Base-by-base conservation (phyloP, 306 rosid genomes). In the Acacia crassicarpa region DNA sequence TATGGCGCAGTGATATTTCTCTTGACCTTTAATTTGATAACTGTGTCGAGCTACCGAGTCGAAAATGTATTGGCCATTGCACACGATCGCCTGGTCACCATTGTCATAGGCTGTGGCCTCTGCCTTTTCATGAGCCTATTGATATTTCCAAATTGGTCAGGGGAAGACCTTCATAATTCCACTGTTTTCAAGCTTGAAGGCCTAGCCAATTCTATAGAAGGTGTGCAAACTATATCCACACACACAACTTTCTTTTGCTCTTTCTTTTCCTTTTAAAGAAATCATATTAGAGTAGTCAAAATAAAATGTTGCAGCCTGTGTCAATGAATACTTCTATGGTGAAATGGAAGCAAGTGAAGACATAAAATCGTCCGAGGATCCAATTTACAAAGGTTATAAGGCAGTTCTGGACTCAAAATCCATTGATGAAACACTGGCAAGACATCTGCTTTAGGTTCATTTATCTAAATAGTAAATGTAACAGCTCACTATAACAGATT, bases 321-420 rank as follows among this genome's bases (percentile, higher is more conserved):
- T 92, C 33, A 84, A 86, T 80, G 98, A 89, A 71, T 95, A 95
- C 83, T 95, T 95, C 67, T 78, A 80, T 20, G 86, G 87, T 35
- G 90, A 85, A 76, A 66, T 78, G 30, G 92, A 92, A 59, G 87
- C 41, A 32, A 73, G 71, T 35, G 59, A 54, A 68, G 88, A 86
- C 14, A 68, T 40, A 38, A 87, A 80, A 54, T 76, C 83, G 17
- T 77, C 88, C 0, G 90, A 86, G 80, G 94, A 91, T 86, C 91
- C 87, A 5, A 87, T 95, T 65, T 93, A 91, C 80, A 83, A 90
- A 74, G 96, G 99, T 72, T 93, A 91, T 58, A 95, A 91, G 89
- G 90, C 91, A 80, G 98, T 95, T 86, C 85, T 95, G 85, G 99
- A 95, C 85, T 93, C 98, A 13, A 95, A 95, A 87, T 92, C 98